Percentiles rank a stretch among this genome's conserved stretches.
These are phyloP conservation scores for Pyrrhoderma lamaoense DNA, from an alignment of 1,284 basidiomycete genomes.

Conservation along the genomic window DNA sequence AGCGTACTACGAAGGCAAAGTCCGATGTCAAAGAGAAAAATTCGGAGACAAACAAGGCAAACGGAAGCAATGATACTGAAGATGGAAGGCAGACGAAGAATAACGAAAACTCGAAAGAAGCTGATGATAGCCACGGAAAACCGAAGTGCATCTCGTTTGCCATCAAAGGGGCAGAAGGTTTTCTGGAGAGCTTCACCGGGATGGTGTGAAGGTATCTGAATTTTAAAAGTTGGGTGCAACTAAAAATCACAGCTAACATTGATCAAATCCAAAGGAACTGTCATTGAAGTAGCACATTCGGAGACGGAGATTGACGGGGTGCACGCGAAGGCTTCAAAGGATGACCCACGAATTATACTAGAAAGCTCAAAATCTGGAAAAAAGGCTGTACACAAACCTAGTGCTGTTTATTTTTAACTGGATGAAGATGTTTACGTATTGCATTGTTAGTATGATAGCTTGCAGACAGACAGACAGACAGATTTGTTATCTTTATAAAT, in stretches of 20 bases:
- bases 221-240: not conserved
- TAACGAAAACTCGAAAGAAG: not conserved
- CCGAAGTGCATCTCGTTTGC: constrained; percentile 14
- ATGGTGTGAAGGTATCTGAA: constrained; percentile 13
- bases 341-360: constrained; percentile 14
- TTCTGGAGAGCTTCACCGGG: constrained; percentile 9
- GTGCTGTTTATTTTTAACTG: constrained; percentile 15
- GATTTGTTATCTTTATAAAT: no score
- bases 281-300: constrained; percentile 8
- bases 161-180: constrained; percentile 14
- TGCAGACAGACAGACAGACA: no score
- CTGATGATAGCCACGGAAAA: constrained; percentile 7
- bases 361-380: constrained; percentile 16
- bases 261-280: constrained; percentile 6
- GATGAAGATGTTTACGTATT: no score
- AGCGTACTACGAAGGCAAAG: not conserved
- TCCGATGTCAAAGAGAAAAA: not conserved
- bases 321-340: constrained; percentile 12
- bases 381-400: constrained; percentile 15
- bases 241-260: not conserved
- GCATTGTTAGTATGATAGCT: no score
- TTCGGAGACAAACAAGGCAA: not conserved
- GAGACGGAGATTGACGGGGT: constrained; percentile 15
- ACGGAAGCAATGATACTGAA: not conserved
- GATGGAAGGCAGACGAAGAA: not conserved